These are phyloP conservation scores for Fraxinus excelsior DNA, from an alignment of 257 asterid genomes.

Conservation along the genomic window DNA sequence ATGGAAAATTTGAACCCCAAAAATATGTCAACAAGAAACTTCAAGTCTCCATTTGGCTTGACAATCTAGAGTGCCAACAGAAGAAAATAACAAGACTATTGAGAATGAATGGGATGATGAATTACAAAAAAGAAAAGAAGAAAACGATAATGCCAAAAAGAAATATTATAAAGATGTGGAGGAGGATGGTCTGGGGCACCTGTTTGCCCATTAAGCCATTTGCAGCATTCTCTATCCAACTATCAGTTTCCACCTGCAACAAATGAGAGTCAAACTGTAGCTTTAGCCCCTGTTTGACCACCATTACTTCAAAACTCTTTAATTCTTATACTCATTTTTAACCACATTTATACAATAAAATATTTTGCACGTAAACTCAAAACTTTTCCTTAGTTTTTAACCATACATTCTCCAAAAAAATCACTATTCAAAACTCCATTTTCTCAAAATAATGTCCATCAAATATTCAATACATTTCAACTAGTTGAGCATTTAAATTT, in stretches of 20 bases:
- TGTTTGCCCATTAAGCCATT: conserved; percentile 93
- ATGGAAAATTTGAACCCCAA: conserved; percentile 81
- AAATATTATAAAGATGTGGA: not conserved
- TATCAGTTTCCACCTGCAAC: conserved; percentile 79
- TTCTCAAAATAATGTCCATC: too few species aligned
- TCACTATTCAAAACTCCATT: too few species aligned
- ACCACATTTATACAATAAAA: too few species aligned
- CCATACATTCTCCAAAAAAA: too few species aligned
- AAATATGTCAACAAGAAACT: conserved; percentile 68
- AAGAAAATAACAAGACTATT: not conserved
- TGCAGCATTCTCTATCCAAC: conserved; percentile 96
- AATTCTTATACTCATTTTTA: too few species aligned
- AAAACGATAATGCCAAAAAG: not conserved
- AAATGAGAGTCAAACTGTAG: not conserved
- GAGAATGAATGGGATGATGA: not conserved
- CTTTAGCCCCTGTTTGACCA: not conserved
- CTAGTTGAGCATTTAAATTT: not conserved
- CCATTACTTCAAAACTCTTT: too few species aligned
- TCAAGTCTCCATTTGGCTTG: conserved; percentile 63
- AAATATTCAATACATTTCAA: not conserved
- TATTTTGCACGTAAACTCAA: too few species aligned
- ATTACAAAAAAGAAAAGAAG: not conserved
- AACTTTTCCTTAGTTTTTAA: too few species aligned
- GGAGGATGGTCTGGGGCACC: conserved; percentile 37
- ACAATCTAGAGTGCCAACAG: conserved; percentile 48